Percentiles rank a stretch among this genome's conserved stretches.
These are phyloP conservation scores for Colletotrichum cuscutae DNA, from an alignment of 2,329 filamentous ascomycete species.

Conservation along the genomic window DNA sequence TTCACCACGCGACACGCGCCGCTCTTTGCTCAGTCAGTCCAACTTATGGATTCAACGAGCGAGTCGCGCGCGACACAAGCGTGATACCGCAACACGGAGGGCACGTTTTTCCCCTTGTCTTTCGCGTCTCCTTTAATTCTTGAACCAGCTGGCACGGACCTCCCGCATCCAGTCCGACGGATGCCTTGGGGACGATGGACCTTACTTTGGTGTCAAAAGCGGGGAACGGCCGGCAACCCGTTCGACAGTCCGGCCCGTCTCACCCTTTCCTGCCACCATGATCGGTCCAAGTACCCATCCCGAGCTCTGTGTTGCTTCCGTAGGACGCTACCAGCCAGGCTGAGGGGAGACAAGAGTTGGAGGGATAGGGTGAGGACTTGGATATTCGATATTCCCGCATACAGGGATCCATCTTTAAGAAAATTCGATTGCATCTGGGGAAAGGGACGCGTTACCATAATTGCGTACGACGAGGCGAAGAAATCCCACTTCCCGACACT, in stretches of 20 bases:
- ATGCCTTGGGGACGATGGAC: background rate
- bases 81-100: background rate
- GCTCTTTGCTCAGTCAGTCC: background rate
- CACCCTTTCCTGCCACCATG: slow-evolving; percentile 12
- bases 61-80: background rate
- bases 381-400: background rate
- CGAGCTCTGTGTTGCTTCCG: background rate
- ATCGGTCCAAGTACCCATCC: slow-evolving; percentile 19
- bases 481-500: background rate
- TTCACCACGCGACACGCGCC: background rate
- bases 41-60: background rate
- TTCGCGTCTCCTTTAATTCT: too few relatives aligned
- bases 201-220: slow-evolving; percentile 12
- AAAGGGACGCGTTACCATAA: background rate
- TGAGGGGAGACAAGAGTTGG: too few relatives aligned
- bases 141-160: slow-evolving; percentile 16
- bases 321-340: background rate
- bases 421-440: background rate
- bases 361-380: background rate
- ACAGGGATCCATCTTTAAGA: background rate
- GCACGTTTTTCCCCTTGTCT: background rate
- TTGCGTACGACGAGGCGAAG: background rate
- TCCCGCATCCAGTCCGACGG: slow-evolving; percentile 17
- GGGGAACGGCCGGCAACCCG: slow-evolving; percentile 28
- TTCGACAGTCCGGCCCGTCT: slow-evolving; percentile 14